Evolutionary conservation across 2,329 filamentous ascomycete species (phyloP), one percentile per base, ranked within the genome.

Genomic region (Penicillium digitatum): DNA sequence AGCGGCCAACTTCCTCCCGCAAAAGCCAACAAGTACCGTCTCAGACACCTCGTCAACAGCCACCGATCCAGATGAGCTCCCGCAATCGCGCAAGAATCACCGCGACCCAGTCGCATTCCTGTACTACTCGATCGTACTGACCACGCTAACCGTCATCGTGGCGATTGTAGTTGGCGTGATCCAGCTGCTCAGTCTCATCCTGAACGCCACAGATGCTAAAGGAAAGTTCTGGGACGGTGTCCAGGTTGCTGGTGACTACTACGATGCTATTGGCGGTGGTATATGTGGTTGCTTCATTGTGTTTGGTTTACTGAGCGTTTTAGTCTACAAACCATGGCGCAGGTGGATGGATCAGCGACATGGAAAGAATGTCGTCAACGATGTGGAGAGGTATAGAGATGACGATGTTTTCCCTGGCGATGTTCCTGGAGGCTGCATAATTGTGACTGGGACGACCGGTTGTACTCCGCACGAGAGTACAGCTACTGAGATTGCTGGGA

Each of bases 181-280:
- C 24, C 94, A 99, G 71, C 76, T 96, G 0, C 78, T 97, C 11
- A 90, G 86, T 2, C 78, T 97, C 10, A 80, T 90, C 2, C 78
- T 89, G 51, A 90, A 92, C 65, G 86, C 93, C 0, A 87, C 88
- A 0, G 79, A 88, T 50, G 87, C 89, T 0, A 75, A 81, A 16
- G 91, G 90, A 0, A 73, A 72, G n/a, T 96, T 97, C 72, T 97
- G 94, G 94, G 86, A 95, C 49, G 92, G 91, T 0, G 88, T 97
- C 0, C 82, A 84, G 47, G 82, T 79, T 0, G 85, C 88, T 1
- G 85, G 88, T 0, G 89, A 96, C 60, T 81, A 91, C 69, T 96
- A 90, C 63, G 90, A 95, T 72, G 82, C 93, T 57, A 86, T 96
- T 43, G 91, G 92, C 10, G 94, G 89, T 1, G 82, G 82, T 16